phyloP scores from a whole-genome alignment of 2,329 filamentous ascomycete genomes.

The Fusarium pilosicola region DNA sequence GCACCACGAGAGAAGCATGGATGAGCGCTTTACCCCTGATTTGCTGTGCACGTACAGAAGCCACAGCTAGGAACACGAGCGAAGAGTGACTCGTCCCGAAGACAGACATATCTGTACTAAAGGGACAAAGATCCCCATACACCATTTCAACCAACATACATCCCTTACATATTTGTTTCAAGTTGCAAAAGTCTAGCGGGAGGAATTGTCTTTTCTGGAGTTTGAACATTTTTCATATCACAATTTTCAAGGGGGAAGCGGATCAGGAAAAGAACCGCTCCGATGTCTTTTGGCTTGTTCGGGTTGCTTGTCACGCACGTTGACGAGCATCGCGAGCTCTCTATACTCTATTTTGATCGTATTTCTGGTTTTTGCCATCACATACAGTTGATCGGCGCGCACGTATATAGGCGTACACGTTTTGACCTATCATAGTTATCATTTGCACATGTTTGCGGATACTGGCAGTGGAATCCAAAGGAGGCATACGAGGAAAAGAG shows the following conservation, averaged over 20 bases:
- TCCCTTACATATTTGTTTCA: slow-evolving; percentile 10
- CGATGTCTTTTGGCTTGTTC: slow-evolving; percentile 12
- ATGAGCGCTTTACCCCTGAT: not conserved
- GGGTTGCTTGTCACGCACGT: slow-evolving; percentile 2
- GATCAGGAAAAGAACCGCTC: slow-evolving; percentile 20
- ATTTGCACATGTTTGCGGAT: not conserved
- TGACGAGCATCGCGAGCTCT: not conserved
- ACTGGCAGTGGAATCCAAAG: not conserved
- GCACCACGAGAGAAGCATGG: slow-evolving; percentile 34
- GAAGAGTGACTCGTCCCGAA: slow-evolving; percentile 1
- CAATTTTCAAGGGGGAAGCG: not conserved
- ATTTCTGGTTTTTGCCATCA: not conserved
- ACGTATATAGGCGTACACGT: slow-evolving; percentile 22
- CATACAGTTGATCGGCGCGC: slow-evolving; percentile 4
- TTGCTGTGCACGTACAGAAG: not conserved
- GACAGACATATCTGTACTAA: not conserved
- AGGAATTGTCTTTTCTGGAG: slow-evolving; percentile 24
- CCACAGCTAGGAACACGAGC: not conserved
- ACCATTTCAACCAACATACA: not conserved
- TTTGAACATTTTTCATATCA: slow-evolving; percentile 20
- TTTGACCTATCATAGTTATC: slow-evolving; percentile 18
- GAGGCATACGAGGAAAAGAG: not conserved
- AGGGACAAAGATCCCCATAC: not conserved
- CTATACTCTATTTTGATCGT: not conserved
- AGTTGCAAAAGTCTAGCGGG: slow-evolving; percentile 33